phyloP scores from a whole-genome alignment of 1,284 basidiomycete species.

The Malassezia sympodialis region DNA sequence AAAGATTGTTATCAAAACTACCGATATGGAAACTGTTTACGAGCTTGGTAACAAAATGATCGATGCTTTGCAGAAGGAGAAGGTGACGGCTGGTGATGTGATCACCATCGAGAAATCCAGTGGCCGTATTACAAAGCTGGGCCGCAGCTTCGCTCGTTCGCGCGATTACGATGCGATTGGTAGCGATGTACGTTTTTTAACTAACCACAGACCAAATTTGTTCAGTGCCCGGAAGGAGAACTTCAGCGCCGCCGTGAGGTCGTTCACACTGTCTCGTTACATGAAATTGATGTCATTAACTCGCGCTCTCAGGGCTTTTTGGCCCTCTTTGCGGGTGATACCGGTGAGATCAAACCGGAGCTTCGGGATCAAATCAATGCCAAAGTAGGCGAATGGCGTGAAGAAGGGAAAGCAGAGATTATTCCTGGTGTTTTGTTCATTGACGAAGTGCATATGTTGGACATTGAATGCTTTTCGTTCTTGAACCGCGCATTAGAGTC shows the following conservation, averaged over 20 bases:
- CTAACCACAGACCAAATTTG: slow-evolving; percentile 74
- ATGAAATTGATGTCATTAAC: slow-evolving; percentile 99
- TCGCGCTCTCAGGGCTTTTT: slow-evolving; percentile 80
- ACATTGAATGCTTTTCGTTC: slow-evolving; percentile 98
- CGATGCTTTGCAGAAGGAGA: slow-evolving; percentile 89
- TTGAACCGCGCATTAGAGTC: slow-evolving; percentile 89
- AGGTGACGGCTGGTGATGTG: slow-evolving; percentile 89
- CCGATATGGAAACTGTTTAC: slow-evolving; percentile 99
- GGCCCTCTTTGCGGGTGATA: slow-evolving; percentile 63
- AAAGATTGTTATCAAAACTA: slow-evolving; percentile 93
- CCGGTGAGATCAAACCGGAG: slow-evolving; percentile 97
- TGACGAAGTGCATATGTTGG: slow-evolving; percentile 72
- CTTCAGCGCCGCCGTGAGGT: slow-evolving; percentile 94
- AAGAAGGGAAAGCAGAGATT: slow-evolving; percentile 96
- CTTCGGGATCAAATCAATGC: slow-evolving; percentile 90
- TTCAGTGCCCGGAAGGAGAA: slow-evolving; percentile 94
- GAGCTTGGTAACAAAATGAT: slow-evolving; percentile 99
- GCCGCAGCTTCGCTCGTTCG: slow-evolving; percentile 85
- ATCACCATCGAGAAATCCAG: slow-evolving; percentile 91
- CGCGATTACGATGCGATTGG: slow-evolving; percentile 97
- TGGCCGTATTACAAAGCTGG: slow-evolving; percentile 92
- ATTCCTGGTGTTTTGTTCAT: slow-evolving; percentile 65
- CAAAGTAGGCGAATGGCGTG: slow-evolving; percentile 93
- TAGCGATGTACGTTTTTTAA: slow-evolving; percentile 60
- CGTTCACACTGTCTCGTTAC: slow-evolving; percentile 88